Evolutionary conservation across 139 green algal species (phyloP).

Genomic region (Volvox africanus): DNA sequence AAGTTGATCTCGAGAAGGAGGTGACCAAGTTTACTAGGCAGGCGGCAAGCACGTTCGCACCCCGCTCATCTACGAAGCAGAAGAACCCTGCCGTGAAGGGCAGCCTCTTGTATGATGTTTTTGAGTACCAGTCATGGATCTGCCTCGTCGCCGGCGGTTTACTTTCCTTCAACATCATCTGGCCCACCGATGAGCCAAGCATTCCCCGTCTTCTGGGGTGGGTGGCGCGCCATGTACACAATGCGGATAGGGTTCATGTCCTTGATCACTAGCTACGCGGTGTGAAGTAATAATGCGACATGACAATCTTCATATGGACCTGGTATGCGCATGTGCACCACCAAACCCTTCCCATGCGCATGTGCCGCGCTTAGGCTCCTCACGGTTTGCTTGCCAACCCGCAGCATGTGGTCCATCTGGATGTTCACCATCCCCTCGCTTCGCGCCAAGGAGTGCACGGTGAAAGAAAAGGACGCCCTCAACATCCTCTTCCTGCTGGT

Average conservation of each 20-base stretch:
- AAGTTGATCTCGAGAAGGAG: constrained; percentile 60
- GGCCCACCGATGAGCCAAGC: constrained; percentile 91
- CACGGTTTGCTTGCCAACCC: background rate
- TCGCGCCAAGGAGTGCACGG: constrained; percentile 91
- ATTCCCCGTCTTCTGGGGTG: constrained; percentile 94
- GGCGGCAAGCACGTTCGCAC: constrained; percentile 90
- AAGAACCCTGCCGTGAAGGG: constrained; percentile 91
- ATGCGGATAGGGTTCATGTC: no score
- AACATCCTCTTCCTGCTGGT: constrained; percentile 94
- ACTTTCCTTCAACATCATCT: constrained; percentile 96
- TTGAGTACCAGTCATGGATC: constrained; percentile 89
- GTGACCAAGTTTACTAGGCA: constrained; percentile 73
- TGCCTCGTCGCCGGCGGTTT: constrained; percentile 81
- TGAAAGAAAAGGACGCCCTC: constrained; percentile 95
- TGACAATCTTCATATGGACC: no score
- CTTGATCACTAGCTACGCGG: no score
- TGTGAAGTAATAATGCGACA: no score
- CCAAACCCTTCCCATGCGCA: no score
- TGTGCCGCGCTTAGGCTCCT: no score
- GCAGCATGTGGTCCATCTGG: constrained; percentile 97
- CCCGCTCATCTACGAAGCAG: constrained; percentile 73
- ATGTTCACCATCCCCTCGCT: constrained; percentile 97
- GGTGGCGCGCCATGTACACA: constrained; percentile 14
- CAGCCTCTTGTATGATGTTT: constrained; percentile 83
- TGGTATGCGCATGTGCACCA: no score